Base-by-base conservation (phyloP, 2,329 filamentous ascomycete species). In the Xylariaceae sp. region DNA sequence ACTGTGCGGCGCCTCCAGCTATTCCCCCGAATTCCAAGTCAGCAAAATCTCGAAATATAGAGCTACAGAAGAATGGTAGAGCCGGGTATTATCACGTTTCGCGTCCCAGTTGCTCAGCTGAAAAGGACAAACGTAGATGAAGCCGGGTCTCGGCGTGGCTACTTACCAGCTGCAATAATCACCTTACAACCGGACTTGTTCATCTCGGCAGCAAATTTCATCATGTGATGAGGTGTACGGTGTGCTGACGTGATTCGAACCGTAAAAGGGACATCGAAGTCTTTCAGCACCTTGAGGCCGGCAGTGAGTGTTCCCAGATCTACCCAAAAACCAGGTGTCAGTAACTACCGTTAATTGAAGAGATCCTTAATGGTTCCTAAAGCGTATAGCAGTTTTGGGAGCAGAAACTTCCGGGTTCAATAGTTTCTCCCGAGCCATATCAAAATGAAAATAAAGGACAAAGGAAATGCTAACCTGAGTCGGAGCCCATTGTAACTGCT, bases 401-500 rank as follows among this genome's bases (percentile, higher is more conserved):
- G 28, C 28, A 31, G 28, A 31, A n/a, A n/a, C n/a, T n/a, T n/a
- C n/a, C n/a, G n/a, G 28, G 28, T 31, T 7, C 6, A 12, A 31
- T 31, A 12, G 12, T 12, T 31, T 31, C 33, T 36, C 16, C 7
- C 8, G n/a, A 36, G 16, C 8, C 8, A n/a, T 9, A 36, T n/a
- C 8, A 36, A 11, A 36, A 36, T 16, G 6, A 6, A 9, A 36
- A 6, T 6, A 16, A 36, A n/a, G n/a, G n/a, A n/a, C n/a, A n/a
- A n/a, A n/a, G n/a, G n/a, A n/a, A 40, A 45, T 53, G 16, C 59
- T 47, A 19, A 61, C 59, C 90, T 8, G 87, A 91, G 75, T 92
- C 88, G 1, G 90, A 94, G 33, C 91, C 91, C 90, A 94, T 94
- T 24, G 91, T 92, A 2, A 95, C 84, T 11, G 89, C 85, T 1